Evolutionary conservation across 805 yeast species (phyloP).

Genomic region (Schizosaccharomyces cryophilus): DNA sequence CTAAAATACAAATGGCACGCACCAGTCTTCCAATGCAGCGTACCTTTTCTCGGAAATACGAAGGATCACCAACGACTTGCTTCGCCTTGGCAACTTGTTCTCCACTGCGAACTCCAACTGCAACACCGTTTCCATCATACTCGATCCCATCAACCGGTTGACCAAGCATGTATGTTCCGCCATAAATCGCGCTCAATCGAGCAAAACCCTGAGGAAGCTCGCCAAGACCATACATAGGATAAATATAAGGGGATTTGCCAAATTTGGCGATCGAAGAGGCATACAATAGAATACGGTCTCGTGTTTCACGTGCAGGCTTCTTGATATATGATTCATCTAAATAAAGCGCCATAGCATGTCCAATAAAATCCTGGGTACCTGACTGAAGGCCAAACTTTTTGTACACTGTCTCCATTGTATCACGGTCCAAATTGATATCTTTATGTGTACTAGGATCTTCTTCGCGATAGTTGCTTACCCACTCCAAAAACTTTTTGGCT

Average conservation of each 20-base stretch:
- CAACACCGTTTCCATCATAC: constrained; percentile 46
- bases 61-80: constrained; percentile 87
- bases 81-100: constrained; percentile 85
- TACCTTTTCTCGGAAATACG: constrained; percentile 76
- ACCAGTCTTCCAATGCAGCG: constrained; percentile 51
- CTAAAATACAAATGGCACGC: constrained; percentile 67
- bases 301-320: constrained; percentile 77
- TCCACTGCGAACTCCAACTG: constrained; percentile 69
- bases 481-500: constrained; percentile 77
- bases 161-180: constrained; percentile 95
- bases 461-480: constrained; percentile 58
- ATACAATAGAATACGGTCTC: constrained; percentile 64
- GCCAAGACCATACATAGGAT: constrained; percentile 89
- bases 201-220: constrained; percentile 99
- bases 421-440: constrained; percentile 49
- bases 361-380: constrained; percentile 88
- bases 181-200: constrained; percentile 79
- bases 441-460: constrained; percentile 60
- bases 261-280: constrained; percentile 78
- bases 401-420: constrained; percentile 80
- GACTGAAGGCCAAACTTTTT: constrained; percentile 70
- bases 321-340: constrained; percentile 70
- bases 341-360: constrained; percentile 97
- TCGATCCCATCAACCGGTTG: constrained; percentile 81
- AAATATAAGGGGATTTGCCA: constrained; percentile 89